Percentiles rank a stretch among this genome's conserved stretches.
Conservation (phyloP, 2,329 filamentous ascomycete genomes). For the Colletotrichum gloeosporioides region DNA sequence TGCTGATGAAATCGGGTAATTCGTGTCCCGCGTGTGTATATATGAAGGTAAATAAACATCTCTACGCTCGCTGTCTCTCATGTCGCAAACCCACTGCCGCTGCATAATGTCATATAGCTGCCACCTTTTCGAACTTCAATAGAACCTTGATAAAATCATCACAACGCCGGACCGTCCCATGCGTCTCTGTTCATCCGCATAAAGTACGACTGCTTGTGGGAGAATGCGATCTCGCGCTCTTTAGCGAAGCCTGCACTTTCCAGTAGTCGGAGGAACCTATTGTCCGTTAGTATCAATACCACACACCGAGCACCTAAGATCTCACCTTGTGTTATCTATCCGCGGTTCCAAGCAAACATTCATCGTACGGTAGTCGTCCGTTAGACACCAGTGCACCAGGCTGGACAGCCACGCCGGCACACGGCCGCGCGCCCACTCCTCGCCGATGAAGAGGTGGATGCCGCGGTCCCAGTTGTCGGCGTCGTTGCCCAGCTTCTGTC, state of each 20-base stretch:
- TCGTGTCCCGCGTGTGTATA: accelerated
- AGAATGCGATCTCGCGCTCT: constrained; percentile 84
- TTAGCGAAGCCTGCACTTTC: constrained; percentile 81
- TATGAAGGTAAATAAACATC: neutral
- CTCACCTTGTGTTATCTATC: constrained; percentile 88
- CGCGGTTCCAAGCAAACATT: constrained; percentile 86
- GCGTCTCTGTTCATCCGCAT: constrained; percentile 80
- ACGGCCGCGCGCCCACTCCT: constrained; percentile 88
- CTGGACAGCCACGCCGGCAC: constrained; percentile 84
- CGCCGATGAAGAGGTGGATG: constrained; percentile 86
- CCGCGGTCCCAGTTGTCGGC: constrained; percentile 86
- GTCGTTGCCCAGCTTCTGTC: constrained; percentile 68
- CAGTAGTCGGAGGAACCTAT: constrained; percentile 62
- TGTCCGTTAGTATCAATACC: neutral
- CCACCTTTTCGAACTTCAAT: neutral
- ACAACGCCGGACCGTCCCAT: constrained; percentile 75
- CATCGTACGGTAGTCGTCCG: constrained; percentile 81
- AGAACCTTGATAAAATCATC: constrained; percentile 5
- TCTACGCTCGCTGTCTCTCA: neutral
- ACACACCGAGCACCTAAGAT: neutral
- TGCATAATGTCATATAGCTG: neutral
- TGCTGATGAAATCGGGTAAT: neutral
- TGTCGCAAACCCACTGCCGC: neutral
- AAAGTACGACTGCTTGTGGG: constrained; percentile 91
- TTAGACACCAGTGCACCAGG: constrained; percentile 84